Conservation (phyloP, 169 alveolate species). For the Prorocentrum cordatum region DNA sequence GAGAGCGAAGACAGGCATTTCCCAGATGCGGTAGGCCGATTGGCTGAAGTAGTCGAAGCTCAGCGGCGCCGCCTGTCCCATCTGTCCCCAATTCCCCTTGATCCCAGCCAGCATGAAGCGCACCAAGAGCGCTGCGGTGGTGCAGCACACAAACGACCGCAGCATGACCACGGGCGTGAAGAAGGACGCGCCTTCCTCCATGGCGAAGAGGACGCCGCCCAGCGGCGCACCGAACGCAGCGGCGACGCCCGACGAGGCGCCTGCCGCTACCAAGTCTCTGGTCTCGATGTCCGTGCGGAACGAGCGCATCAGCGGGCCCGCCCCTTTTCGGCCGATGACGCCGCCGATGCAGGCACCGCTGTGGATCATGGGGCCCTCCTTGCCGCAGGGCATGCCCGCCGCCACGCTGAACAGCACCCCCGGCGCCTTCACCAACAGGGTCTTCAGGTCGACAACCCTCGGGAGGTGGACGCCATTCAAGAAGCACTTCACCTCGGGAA, state of each 20-base stretch:
- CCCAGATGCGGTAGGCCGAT: constrained; percentile 66
- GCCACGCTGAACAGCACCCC: constrained; percentile 74
- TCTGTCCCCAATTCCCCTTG: no score
- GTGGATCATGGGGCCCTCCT: constrained; percentile 79
- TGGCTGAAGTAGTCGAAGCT: no score
- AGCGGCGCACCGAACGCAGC: constrained; percentile 78
- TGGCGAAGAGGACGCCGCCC: constrained; percentile 76
- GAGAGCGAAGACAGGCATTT: constrained; percentile 69
- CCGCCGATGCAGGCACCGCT: constrained; percentile 72
- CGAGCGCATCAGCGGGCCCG: not conserved
- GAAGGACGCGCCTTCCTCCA: constrained; percentile 72
- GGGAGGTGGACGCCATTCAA: constrained; percentile 16
- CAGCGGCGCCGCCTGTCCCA: no score
- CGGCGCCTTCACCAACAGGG: constrained; percentile 71
- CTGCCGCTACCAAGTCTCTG: constrained; percentile 75
- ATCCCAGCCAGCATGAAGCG: no score
- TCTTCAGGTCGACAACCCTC: constrained; percentile 24
- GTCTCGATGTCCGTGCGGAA: not conserved
- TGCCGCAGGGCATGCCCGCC: constrained; percentile 74
- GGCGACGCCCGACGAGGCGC: constrained; percentile 76
- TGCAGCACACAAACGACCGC: no score
- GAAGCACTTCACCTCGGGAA: constrained; percentile 31
- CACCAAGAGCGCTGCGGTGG: no score
- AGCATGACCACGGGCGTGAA: no score
- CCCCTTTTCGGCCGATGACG: no score